Base-by-base conservation (phyloP, 202 grass and related monocot genomes). In the Sporobolus alterniflorus region DNA sequence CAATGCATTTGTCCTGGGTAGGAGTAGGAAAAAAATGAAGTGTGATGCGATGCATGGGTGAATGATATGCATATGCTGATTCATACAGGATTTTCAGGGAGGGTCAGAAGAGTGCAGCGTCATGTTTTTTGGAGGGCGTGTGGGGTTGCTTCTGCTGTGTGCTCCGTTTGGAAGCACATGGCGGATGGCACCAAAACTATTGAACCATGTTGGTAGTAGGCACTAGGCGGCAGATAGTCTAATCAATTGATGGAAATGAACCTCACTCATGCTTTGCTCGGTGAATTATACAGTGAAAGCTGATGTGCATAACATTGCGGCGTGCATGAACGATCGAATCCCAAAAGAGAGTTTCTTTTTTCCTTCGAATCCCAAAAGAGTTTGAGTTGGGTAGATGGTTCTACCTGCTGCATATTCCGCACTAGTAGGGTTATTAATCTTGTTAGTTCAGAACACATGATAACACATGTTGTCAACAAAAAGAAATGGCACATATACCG, bases 131-230 rank as follows among this genome's bases (percentile, higher is more conserved):
- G 49, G 39, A 76, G 18, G 51, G 28, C 26, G 33, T 30, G 42
- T 26, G 36, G 28, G 22, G 11, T 54, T 10, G 6, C 9, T 26
- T 32, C 24, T 74, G 49, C 17, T 32, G 42, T 70, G 64, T 49
- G 73, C 40, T 77, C 64, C 55, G 18, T n/a, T 65, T 77, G 64
- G 82, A 85, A 34, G 36, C 29, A 75, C 60, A 25, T 79, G 67
- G 60, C 7, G 24, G n/a, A 50, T 51, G n/a, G n/a, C 52, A 22
- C 33, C 33, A 56, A 74, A 62, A 62, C 28, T 47, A 64, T 69
- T 71, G 44, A 22, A 22, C 51, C 87, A 80, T 84, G 76, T 84
- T 75, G 30, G 70, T 69, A 59, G 24, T 18, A 18, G 50, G 56
- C 11, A 67, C 36, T 54, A 20, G 49, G 82, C 60, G 31, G 25